Conservation (phyloP, 352 stramenopile species). For the Blastocystis sp. region DNA sequence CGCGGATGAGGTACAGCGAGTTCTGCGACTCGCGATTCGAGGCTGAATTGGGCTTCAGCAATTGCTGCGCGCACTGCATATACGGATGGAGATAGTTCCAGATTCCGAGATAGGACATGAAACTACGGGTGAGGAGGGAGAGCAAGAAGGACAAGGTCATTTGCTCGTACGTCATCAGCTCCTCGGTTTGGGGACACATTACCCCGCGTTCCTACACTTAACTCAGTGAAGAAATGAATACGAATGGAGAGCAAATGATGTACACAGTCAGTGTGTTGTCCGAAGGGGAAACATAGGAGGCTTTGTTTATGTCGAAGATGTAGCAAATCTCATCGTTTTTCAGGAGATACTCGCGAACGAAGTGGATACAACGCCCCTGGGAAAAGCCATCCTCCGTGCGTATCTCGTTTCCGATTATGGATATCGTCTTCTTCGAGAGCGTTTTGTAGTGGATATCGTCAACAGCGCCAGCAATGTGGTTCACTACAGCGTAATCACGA, state of each 20-base stretch:
- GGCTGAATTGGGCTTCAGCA: not conserved
- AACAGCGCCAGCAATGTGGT: slow-evolving; percentile 25
- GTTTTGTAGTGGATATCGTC: slow-evolving; percentile 32
- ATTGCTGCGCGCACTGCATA: not conserved
- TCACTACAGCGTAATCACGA: slow-evolving; percentile 17
- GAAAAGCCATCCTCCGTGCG: slow-evolving; percentile 43
- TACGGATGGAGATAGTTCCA: not conserved
- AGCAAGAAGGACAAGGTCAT: not conserved
- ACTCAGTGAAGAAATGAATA: not conserved
- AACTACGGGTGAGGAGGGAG: not conserved
- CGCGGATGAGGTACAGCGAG: slow-evolving; percentile 33
- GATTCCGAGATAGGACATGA: slow-evolving; percentile 45
- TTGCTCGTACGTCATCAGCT: slow-evolving; percentile 34
- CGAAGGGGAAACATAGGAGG: not conserved
- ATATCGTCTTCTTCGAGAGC: slow-evolving; percentile 47
- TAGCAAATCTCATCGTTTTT: slow-evolving; percentile 6
- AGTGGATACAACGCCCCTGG: slow-evolving; percentile 9
- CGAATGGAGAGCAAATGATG: slow-evolving; percentile 49
- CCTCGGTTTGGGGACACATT: slow-evolving; percentile 20
- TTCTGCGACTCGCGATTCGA: not conserved
- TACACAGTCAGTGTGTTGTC: slow-evolving; percentile 24
- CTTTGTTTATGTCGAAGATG: slow-evolving; percentile 14
- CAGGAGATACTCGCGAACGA: slow-evolving; percentile 22
- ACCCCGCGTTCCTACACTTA: slow-evolving; percentile 34
- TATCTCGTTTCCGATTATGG: slow-evolving; percentile 64